Conservation (phyloP, 352 stramenopile genomes). For the Globisporangium rhizosaccharum region DNA sequence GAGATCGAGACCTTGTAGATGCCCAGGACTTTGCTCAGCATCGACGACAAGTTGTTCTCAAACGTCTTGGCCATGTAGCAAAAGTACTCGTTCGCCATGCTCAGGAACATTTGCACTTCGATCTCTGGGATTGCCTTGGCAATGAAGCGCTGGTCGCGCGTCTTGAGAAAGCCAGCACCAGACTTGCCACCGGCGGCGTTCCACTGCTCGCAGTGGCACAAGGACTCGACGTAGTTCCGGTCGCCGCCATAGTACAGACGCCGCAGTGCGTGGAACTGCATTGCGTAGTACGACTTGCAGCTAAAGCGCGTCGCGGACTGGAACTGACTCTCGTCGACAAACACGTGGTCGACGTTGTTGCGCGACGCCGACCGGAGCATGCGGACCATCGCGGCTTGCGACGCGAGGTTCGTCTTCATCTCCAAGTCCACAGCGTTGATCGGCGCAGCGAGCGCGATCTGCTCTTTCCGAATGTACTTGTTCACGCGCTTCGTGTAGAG, state of each 20-base stretch:
- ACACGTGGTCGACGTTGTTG: slow-evolving; percentile 83
- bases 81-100: slow-evolving; percentile 88
- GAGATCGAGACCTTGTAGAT: slow-evolving; percentile 85
- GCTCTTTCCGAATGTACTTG: slow-evolving; percentile 63
- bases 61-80: slow-evolving; percentile 87
- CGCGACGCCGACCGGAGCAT: slow-evolving; percentile 59
- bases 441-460: slow-evolving; percentile 22
- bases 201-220: slow-evolving; percentile 85
- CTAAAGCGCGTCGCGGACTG: slow-evolving; percentile 74
- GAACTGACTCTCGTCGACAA: slow-evolving; percentile 85
- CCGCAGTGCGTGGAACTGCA: slow-evolving; percentile 84
- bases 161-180: slow-evolving; percentile 82
- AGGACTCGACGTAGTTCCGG: slow-evolving; percentile 81
- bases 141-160: slow-evolving; percentile 83
- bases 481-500: slow-evolving; percentile 75
- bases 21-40: slow-evolving; percentile 84
- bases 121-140: slow-evolving; percentile 84
- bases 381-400: slow-evolving; percentile 40
- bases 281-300: slow-evolving; percentile 87
- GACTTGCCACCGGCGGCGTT: slow-evolving; percentile 84
- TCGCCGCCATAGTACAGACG: slow-evolving; percentile 82
- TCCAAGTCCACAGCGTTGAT: slow-evolving; percentile 27
- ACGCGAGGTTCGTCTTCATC: slow-evolving; percentile 12
- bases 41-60: slow-evolving; percentile 80
- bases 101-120: slow-evolving; percentile 87